Evolutionary conservation across 352 stramenopile species (phyloP), one percentile per base, ranked within the genome.

Genomic region (Globisporangium paroecandrum): DNA sequence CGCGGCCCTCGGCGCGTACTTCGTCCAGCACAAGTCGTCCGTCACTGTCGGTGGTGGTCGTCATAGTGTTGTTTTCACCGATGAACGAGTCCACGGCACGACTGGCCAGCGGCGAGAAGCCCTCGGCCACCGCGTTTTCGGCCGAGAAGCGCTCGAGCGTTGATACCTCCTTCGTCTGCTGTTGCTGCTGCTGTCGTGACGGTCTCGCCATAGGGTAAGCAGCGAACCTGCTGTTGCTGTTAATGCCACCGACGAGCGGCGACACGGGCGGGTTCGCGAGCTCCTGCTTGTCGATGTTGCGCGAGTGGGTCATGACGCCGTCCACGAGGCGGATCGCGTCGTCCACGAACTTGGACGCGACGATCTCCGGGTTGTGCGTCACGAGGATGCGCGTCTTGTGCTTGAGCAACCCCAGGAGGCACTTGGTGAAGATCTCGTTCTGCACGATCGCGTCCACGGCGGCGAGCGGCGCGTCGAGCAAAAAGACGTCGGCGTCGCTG

Each of bases 341-440:
- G 64, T 89, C 74, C 3, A 89, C 81, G 61, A 83, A 82, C 66
- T 85, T 75, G 25, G 81, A 91, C 13, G 73, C 72, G 54, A 91
- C 79, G 61, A 90, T 89, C 62, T 89, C 83, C 7, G 80, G 71
- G 43, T 85, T 83, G 64, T 88, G 84, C 12, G 85, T 92, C 27
- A 89, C 85, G 43, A 93, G 63, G 9, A 95, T 63, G 41, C 84
- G 74, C 18, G 83, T 91, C 71, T 91, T 91, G 69, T 89, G 70
- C 22, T 73, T 69, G 58, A 95, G 65, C 12, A 93, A 71, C 0
- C 79, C 77, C 20, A 89, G 27, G 2, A 97, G 68, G 46, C 88
- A 97, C 57, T 87, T 88, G 22, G 81, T 79, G 66, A 97, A 96
- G 61, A 97, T 85, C 63, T 96, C 85, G n/a, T 89, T 89, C 58